Percentiles rank a stretch among this genome's conserved stretches.
phyloP scores from a whole-genome alignment of 495 filamentous ascomycete species.

The Talaromyces adpressus region DNA sequence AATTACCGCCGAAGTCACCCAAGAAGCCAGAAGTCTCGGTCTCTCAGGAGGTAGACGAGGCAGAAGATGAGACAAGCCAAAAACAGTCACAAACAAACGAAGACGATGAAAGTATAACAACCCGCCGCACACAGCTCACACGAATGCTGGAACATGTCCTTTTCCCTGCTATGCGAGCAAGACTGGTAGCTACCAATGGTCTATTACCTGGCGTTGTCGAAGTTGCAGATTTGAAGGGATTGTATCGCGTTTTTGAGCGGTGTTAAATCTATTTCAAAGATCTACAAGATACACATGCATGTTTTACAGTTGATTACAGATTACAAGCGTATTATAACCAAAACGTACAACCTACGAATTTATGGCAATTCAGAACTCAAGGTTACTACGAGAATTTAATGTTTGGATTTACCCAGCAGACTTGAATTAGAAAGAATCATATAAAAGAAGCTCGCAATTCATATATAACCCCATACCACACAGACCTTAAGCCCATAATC shows the following conservation, averaged over 20 bases:
- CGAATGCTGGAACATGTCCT: conserved; percentile 74
- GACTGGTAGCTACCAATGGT: conserved; percentile 75
- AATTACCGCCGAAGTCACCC: conserved; percentile 53
- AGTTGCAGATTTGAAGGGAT: conserved; percentile 86
- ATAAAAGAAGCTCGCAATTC: background rate
- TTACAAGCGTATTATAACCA: background rate
- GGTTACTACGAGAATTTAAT: background rate
- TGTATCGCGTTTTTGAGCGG: conserved; percentile 96
- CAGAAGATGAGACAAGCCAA: conserved; percentile 9
- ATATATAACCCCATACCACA: background rate
- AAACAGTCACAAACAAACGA: conserved; percentile 11
- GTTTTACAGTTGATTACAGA: background rate
- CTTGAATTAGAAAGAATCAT: background rate
- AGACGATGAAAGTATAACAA: conserved; percentile 21
- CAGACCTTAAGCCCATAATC: background rate
- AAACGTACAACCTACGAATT: no score
- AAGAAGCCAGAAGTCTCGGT: background rate
- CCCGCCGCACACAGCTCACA: conserved; percentile 57
- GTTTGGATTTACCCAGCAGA: no score
- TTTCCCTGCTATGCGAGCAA: conserved; percentile 79
- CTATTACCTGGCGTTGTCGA: conserved; percentile 78
- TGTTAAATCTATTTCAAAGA: conserved; percentile 47
- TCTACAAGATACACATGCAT: background rate
- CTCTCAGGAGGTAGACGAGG: conserved; percentile 6
- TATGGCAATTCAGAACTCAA: background rate